Evolutionary conservation across 768 basidiomycete species (phyloP), one percentile per base, ranked within the genome.

Genomic region (Suillus clintonianus): DNA sequence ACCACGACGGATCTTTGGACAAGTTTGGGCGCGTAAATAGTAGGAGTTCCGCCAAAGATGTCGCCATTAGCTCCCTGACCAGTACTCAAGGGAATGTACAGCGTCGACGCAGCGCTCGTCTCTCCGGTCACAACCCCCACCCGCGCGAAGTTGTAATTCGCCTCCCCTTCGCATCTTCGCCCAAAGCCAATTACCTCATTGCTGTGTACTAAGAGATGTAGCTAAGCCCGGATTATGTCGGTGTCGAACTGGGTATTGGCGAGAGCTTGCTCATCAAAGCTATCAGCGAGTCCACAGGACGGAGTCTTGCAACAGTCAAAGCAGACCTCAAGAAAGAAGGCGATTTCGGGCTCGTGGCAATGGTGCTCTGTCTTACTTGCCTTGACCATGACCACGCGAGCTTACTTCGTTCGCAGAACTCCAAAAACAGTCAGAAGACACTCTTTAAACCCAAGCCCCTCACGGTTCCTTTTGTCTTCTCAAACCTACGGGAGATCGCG

Each of bases 331-430:
- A 95, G 84, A 92, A 88, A 72, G 94, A 95, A 71, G 97, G 97
- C 42, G 97, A 99, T 73, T 81, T 99, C 9, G 97, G 97, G 9
- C 81, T 96, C 34, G 97, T 99, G 1, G 97, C 97, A n/a, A 95
- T 91, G 92, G 96, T 66, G 17, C 63, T 19, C 61, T 22, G 24
- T 60, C 42, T 53, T 30, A 22, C 39, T 51, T 55, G 15, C 51
- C 51, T 15, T 36, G 24, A 34, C 8, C 62, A 59, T 13, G 17
- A 22, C 57, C 59, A 43, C 62, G 61, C 13, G 58, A 43, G 14
- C 42, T 45, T 36, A 62, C 58, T 4, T 15, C 10, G 13, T 50
- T n/a, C 39, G 2, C 68, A 98, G 95, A 94, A 89, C 70, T 98
- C 96, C 19, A 93, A 96, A 79, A 94, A 92, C 69, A 89, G 84